Base-by-base conservation (phyloP, 805 yeast genomes). In the Yamadazyma insecticola region DNA sequence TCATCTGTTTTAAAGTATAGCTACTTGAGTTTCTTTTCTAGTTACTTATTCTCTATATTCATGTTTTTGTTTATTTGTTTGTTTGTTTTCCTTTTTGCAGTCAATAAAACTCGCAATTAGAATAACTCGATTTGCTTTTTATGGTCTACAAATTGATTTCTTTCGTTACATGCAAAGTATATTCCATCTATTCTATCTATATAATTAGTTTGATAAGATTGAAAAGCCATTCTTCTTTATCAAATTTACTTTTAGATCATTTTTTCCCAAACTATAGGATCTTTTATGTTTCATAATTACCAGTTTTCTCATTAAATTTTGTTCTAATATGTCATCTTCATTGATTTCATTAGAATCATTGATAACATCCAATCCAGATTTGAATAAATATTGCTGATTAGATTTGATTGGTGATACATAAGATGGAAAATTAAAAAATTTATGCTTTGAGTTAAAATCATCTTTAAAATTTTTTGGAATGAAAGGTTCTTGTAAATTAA, bases 241-340 rank as follows among this genome's bases (percentile, higher is more conserved):
- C 24, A 63, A 50, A 22, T 45, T 46, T 29, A 49, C 44, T 41
- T 63, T 63, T 26, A 58, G 46, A 22, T 52, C 57, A 41, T 63
- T 63, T 25, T 53, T 58, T 2, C 69, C 70, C 16, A 60, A 63
- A 14, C 68, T 62, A 42, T 55, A 42, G 15, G 66, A 53, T 29
- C 70, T 48, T 32, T 49, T 53, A 33, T 53, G 58, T 31, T 44
- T 50, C n/a, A 41, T 35, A 26, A 39, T 23, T 33, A 42, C 40
- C 12, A 41, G 36, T 43, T 48, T 55, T 21, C 43, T 43, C 13
- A 45, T 42, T 6, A 53, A 33, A 23, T 44, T 41, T 13, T 41
- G 36, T 17, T 48, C 53, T 19, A 48, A 36, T n/a, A 46, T 50
- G 24, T 48, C 53, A n/a, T 44, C 48, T 13, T 39, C 48, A 26